phyloP scores from a whole-genome alignment of 139 green algal species.

The Picochlorum sp. region DNA sequence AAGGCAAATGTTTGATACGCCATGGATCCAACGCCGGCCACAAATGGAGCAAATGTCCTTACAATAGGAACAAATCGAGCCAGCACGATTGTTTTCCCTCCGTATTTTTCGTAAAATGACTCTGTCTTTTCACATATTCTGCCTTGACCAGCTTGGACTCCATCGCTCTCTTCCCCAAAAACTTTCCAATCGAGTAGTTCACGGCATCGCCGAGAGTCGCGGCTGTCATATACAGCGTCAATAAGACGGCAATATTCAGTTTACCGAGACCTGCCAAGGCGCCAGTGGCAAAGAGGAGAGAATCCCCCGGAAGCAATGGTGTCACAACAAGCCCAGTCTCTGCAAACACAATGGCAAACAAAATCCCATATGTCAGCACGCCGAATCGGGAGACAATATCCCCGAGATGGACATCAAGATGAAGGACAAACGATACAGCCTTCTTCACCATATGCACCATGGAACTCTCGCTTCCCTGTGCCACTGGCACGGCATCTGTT shows the following conservation, averaged over 20 bases:
- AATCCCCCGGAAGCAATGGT: conserved; percentile 85
- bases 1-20: conserved; percentile 50
- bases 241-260: conserved; percentile 47
- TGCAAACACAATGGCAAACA: conserved; percentile 67
- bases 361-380: conserved; percentile 61
- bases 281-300: conserved; percentile 85
- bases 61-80: conserved; percentile 90
- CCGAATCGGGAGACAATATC: conserved; percentile 62
- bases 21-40: conserved; percentile 82
- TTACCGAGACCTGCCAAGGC: conserved; percentile 72
- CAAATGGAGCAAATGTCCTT: conserved; percentile 87
- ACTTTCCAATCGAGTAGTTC: conserved; percentile 64
- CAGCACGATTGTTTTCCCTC: conserved; percentile 81
- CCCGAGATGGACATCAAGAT: conserved; percentile 75
- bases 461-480: neutral
- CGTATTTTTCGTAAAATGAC: conserved; percentile 74
- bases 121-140: conserved; percentile 75
- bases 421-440: conserved; percentile 56
- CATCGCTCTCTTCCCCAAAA: conserved; percentile 39
- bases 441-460: neutral
- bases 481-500: neutral
- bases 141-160: conserved; percentile 43
- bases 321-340: conserved; percentile 73
- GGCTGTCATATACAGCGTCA: conserved; percentile 54
- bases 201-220: conserved; percentile 83